Evolutionary conservation across 805 yeast genomes (phyloP).

Genomic region (Cyberlindnera bimundalis): DNA sequence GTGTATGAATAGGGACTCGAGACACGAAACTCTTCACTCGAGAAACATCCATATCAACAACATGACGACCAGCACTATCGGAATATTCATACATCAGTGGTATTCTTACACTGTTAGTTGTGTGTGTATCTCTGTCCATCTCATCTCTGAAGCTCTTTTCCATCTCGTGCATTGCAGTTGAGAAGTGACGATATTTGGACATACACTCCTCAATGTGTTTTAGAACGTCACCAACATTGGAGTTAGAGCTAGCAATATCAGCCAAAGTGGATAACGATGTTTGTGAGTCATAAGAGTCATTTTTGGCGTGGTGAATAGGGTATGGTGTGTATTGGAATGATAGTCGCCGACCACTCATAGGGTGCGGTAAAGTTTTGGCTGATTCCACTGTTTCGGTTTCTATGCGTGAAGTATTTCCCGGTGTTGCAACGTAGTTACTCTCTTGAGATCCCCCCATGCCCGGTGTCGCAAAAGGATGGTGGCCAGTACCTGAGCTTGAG

Average conservation of each 20-base stretch:
- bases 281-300: slow-evolving; percentile 25
- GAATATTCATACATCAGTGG: slow-evolving; percentile 3
- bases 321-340: slow-evolving; percentile 16
- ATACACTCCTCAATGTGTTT: slow-evolving; percentile 14
- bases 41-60: slow-evolving; percentile 3
- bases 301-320: slow-evolving; percentile 12
- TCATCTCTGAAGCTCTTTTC: slow-evolving; percentile 18
- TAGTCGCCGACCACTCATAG: slow-evolving; percentile 8
- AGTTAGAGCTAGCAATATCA: slow-evolving; percentile 20
- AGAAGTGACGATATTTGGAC: slow-evolving; percentile 12
- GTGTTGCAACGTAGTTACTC: slow-evolving; percentile 2
- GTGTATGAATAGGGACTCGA: not conserved
- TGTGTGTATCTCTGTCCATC: slow-evolving; percentile 2
- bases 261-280: slow-evolving; percentile 25
- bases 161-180: slow-evolving; percentile 19
- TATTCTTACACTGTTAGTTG: not conserved
- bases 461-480: not conserved
- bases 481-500: not conserved
- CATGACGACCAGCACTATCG: not conserved
- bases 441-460: not conserved
- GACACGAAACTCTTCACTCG: slow-evolving; percentile 6
- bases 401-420: not conserved
- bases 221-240: slow-evolving; percentile 5
- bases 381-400: not conserved
- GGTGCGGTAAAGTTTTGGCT: not conserved